phyloP scores from a whole-genome alignment of 1,284 basidiomycete genomes.

The Leccinum subspadiceum region DNA sequence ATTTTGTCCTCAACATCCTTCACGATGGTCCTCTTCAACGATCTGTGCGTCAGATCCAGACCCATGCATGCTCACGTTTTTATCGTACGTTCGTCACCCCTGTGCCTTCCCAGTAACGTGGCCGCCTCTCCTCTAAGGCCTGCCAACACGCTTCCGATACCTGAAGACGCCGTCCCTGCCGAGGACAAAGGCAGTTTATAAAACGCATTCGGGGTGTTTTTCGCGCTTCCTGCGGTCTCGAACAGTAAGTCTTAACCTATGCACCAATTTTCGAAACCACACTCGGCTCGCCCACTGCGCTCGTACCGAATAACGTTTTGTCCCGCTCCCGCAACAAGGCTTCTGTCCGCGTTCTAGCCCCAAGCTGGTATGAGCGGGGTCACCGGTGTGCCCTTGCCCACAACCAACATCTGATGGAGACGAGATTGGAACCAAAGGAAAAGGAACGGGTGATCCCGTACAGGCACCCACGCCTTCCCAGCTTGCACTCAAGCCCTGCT shows the following conservation, averaged over 20 bases:
- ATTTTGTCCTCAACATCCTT: neutral
- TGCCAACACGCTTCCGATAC: no score
- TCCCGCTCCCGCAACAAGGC: conserved; percentile 13
- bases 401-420: conserved; percentile 1
- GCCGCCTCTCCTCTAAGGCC: no score
- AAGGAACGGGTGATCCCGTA: conserved; percentile 6
- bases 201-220: conserved; percentile 48
- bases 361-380: neutral
- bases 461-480: conserved; percentile 43
- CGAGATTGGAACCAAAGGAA: conserved; percentile 1
- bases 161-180: neutral
- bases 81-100: neutral
- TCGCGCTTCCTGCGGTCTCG: conserved; percentile 43
- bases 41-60: conserved; percentile 21
- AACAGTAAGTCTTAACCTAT: conserved; percentile 39
- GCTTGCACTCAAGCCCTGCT: conserved; percentile 42
- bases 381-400: conserved; percentile 4
- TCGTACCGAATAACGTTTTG: conserved; percentile 14
- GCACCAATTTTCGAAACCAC: conserved; percentile 3
- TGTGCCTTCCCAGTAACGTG: neutral
- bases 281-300: conserved; percentile 5
- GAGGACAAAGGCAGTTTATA: conserved; percentile 44
- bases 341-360: neutral
- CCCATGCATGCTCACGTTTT: conserved; percentile 32
- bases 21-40: conserved; percentile 8